Evolutionary conservation across 2,329 filamentous ascomycete species (phyloP), one percentile per base, ranked within the genome.

Genomic region (Alternaria sp.): DNA sequence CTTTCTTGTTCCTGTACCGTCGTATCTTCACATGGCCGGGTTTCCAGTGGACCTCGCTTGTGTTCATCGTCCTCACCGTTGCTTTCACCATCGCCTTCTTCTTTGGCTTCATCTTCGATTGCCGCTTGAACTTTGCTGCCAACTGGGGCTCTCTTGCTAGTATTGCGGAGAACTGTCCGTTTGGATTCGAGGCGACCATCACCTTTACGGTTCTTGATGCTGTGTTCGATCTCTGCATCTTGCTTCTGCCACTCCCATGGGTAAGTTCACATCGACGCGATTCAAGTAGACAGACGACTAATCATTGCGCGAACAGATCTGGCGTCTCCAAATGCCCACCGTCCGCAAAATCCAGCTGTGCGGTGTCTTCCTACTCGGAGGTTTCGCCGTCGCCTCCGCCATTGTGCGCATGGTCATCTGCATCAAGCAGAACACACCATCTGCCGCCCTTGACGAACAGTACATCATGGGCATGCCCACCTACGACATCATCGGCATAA

Each of bases 391-490:
- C 12, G 53, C 52, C 13, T 36, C 59, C 32, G 59, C 59, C 10
- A 45, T 57, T 12, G 46, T 61, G 11, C 59, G 59, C 53, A 61
- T 61, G 59, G 59, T 61, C 25, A 61, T 61, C 32, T 61, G 59
- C 11, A 61, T 61, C 53, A 57, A 61, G 25, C 59, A 61, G 45
- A 61, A 61, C 45, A 61, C 59, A 26, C 59, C 59, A 1, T 57
- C 59, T n/a, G 59, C 44, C 10, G 59, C 53, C 11, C 46, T 57
- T 8, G 52, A 51, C 5, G n/a, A 50, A 46, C 44, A 51, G 26
- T 32, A 12, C 53, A 61, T 61, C 15, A 61, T 61, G 59, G 59
- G 59, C 26, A 61, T 61, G 59, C 59, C 59, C 28, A 57, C 59
- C 9, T 61, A 61, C 45, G 59, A 61, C 13, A 61, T 61, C 53